Evolutionary conservation across 2,329 filamentous ascomycete species (phyloP), one percentile per base, ranked within the genome.

Genomic region (Paecilomyces fulvus): DNA sequence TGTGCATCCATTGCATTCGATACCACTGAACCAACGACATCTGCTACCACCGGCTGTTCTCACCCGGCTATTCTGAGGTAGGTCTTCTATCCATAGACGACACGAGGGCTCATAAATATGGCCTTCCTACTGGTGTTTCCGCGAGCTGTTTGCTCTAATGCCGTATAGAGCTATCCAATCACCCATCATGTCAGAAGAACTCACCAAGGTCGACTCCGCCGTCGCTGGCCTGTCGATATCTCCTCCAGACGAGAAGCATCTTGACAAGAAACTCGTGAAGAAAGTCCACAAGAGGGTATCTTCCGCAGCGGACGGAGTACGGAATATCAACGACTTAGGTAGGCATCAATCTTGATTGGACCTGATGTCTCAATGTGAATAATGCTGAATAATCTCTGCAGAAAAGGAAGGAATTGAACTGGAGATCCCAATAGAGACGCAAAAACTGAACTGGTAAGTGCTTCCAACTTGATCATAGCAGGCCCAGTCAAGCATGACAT

Each of bases 131-230:
- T 17, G 14, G 5, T 9, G 20, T 43, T 17, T 17, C n/a, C 20
- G 37, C 17, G 17, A 17, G 17, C 20, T 20, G 2, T 3, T 17
- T 20, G n/a, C 20, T 43, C 37, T 43, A 17, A 17, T 8, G 20
- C 14, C 17, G 37, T 43, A 43, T 43, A 43, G 37, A 43, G 9
- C 37, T 17, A 43, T n/a, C 37, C 37, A 43, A 43, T n/a, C 5
- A 20, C 37, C 56, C 64, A 72, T 55, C 71, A 84, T 86, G 83
- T 78, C 83, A 67, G 79, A 77, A 68, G 83, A 87, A 68, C 83
- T 95, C 72, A 82, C 83, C 76, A 95, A 95, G 80, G 85, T 96
- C 79, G 92, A 96, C 77, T 96, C 92, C 59, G 90, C 90, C 79
- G 85, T 95, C 70, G 86, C 90, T 71, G 89, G 90, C 75, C 75